Percentiles rank a stretch among this genome's conserved stretches.
These are phyloP conservation scores for Adansonia madagascariensis DNA, from an alignment of 441 rosid species.

Conservation along the genomic window DNA sequence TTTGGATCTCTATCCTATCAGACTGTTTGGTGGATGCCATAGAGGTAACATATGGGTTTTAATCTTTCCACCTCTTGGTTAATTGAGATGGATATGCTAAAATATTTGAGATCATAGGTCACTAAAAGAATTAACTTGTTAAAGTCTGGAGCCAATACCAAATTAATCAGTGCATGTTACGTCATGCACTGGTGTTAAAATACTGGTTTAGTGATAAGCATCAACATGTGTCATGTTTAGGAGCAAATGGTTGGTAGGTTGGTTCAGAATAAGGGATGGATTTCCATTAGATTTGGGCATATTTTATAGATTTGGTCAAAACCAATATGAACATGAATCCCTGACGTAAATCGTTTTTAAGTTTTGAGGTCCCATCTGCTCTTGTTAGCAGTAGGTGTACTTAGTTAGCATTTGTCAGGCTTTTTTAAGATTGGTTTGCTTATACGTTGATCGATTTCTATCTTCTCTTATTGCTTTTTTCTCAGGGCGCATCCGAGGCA, in stretches of 20 bases:
- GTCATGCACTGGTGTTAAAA: too few relatives aligned
- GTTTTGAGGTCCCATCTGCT: too few relatives aligned
- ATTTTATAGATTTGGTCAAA: not conserved
- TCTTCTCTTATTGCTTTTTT: not conserved
- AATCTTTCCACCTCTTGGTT: too few relatives aligned
- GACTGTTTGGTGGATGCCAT: constrained; percentile 87
- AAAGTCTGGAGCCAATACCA: too few relatives aligned
- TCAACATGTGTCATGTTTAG: not conserved
- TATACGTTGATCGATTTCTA: too few relatives aligned
- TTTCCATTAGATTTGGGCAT: not conserved
- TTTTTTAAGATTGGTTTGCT: too few relatives aligned
- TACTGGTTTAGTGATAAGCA: not conserved
- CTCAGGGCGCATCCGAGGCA: not conserved
- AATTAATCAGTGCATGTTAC: too few relatives aligned
- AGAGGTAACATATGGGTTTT: constrained; percentile 46
- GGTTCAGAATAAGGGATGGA: not conserved
- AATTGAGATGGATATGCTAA: too few relatives aligned
- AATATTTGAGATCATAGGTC: too few relatives aligned
- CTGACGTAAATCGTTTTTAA: not conserved
- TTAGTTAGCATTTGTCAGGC: too few relatives aligned
- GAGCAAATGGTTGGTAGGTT: not conserved
- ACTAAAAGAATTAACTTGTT: too few relatives aligned
- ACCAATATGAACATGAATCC: not conserved
- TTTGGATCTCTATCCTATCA: constrained; percentile 82
- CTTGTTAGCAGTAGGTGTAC: too few relatives aligned